Base-by-base conservation (phyloP, 441 rosid species). In the Arabidopsis lyrata region DNA sequence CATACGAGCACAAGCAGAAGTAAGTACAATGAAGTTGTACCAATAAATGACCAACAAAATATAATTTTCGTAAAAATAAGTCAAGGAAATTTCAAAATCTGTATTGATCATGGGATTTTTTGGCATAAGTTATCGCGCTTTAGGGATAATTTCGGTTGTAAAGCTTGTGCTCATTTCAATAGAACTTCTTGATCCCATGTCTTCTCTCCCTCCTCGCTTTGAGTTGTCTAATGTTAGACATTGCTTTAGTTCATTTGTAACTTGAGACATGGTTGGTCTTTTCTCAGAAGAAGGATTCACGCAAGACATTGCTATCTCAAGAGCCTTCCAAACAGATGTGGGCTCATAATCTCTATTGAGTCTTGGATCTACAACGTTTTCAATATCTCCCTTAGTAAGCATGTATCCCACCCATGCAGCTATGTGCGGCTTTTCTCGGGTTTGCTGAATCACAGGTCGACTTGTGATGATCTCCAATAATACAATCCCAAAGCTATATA, bases 401-500 rank as follows among this genome's bases (percentile, higher is more conserved):
- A 65, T 65, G 45, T 48, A 14, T 34, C 57, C 69, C 3, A 65
- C 69, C 69, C 69, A 65, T 13, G 60, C 67, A 44, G 68, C 76
- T 69, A 75, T 63, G 54, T 80, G 74, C 5, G 68, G 24, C 14
- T 44, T 66, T 14, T 74, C 75, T 15, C 67, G 56, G 0, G 75
- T 29, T 36, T 72, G 75, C 7, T 70, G 60, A n/a, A 81, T 68
- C 16, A 58, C 75, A 3, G 69, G 81, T 0, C 22, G 66, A 16
- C 72, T 53, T 13, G 84, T 78, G n/a, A 78, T 67, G n/a, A 67
- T 63, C 58, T 77, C 80, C 15, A 82, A 34, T 8, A 84, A 48
- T n/a, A 77, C 79, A 38, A 81, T 70, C 0, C 83, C 75, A 15
- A 77, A 77, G 14, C 84, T 77, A 29, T 70, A 81, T 20, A 81